Evolutionary conservation across 139 green algal genomes (phyloP), one percentile per base, ranked within the genome.

Genomic region (Nannochloris sp.): DNA sequence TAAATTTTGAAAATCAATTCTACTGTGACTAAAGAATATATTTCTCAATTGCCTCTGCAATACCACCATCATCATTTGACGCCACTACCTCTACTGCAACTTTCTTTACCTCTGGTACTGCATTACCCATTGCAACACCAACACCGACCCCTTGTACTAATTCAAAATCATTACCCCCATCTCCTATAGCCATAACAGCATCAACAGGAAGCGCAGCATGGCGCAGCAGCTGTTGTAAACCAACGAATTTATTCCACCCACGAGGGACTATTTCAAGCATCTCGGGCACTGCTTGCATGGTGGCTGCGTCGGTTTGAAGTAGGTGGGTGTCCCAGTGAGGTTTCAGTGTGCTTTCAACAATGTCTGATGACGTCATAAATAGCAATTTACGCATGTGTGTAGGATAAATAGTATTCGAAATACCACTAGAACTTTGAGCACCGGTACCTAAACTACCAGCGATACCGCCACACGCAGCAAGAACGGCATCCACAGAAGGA

Each of bases 81-180:
- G 74, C 70, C 14, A 92, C 78, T 7, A 71, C 72, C 6, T 70
- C 64, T 7, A 80, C 73, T 3, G 82, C 89, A 0, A 30, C 77
- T 35, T 34, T 48, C 46, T 85, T 81, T 9, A 93, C 90, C 25
- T 63, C 25, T 3, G 74, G 42, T 23, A 92, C 86, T 4, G 87
- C 93, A 59, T 98, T 98, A 27, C 77, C 90, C 90, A 98, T 98
- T 2, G 91, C 93, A n/a, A 98, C 77, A 1, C 92, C 92, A 10
- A 94, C 27, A 3, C 91, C 92, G 6, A 73, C 88, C 19, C 71
- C 64, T 2, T 62, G 23, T 13, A 97, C 67, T 75, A 97, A 83
- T 15, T 89, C 76, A 38, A 92, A 67, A 59, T 97, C 91, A 29
- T 75, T 75, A 54, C 82, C 71, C 12, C 93, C 93, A 67, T 98